Conservation (phyloP, 768 basidiomycete genomes). For the Scleroderma citrinum region DNA sequence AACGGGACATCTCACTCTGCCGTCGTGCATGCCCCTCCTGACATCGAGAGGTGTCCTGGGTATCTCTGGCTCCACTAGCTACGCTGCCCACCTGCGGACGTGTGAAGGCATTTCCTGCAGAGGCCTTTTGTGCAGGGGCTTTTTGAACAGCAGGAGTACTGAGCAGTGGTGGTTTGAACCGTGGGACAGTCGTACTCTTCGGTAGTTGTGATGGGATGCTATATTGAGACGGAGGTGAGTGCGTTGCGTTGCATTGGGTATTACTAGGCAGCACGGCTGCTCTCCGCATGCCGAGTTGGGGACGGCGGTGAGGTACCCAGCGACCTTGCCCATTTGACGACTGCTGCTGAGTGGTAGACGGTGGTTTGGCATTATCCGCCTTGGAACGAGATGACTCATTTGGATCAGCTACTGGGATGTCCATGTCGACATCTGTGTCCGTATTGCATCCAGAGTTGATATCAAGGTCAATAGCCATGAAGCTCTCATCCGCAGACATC, state of each 20-base stretch:
- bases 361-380: background rate
- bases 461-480: conserved; percentile 13
- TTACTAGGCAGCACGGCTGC: background rate
- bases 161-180: conserved; percentile 25
- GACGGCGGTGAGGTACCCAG: conserved; percentile 13
- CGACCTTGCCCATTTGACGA: background rate
- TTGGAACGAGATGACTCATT: background rate
- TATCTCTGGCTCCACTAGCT: background rate
- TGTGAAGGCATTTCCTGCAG: background rate
- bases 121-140: background rate
- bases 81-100: background rate
- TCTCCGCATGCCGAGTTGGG: conserved; percentile 26
- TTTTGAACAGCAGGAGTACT: background rate
- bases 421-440: conserved; percentile 7
- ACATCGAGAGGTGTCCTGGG: background rate
- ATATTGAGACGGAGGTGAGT: conserved; percentile 16
- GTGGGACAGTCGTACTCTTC: conserved; percentile 13
- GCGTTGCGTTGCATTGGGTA: background rate
- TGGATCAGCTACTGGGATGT: background rate
- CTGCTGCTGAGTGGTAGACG: background rate
- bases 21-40: background rate
- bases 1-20: background rate
- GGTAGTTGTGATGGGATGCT: conserved; percentile 13
- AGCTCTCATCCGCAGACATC: conserved; percentile 2
- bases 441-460: background rate